phyloP scores from a whole-genome alignment of 1,139 yeast genomes.

The Hyphopichia fennica region DNA sequence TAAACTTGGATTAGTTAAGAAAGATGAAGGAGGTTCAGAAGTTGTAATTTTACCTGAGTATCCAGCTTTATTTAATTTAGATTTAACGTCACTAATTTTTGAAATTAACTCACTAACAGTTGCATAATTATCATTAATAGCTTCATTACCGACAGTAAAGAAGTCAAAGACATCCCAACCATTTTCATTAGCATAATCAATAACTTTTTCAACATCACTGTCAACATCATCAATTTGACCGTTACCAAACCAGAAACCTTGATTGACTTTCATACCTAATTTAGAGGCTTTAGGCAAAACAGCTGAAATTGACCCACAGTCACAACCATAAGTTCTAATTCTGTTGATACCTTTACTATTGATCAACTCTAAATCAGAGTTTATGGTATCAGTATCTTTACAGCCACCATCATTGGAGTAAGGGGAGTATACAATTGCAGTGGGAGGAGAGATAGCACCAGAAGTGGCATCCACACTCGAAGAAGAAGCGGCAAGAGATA shows the following conservation, averaged over 20 bases:
- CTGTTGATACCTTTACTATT: constrained; percentile 58
- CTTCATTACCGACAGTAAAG: constrained; percentile 87
- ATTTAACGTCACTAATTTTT: constrained; percentile 65
- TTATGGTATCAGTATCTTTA: constrained; percentile 55
- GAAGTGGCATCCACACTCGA: constrained; percentile 11
- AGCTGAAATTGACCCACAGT: constrained; percentile 68
- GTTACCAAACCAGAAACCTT: constrained; percentile 77
- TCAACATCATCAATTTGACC: constrained; percentile 62
- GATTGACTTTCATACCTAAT: constrained; percentile 73
- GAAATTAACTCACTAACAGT: constrained; percentile 56
- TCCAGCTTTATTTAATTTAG: constrained; percentile 62
- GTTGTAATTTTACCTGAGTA: constrained; percentile 77
- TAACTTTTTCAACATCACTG: constrained; percentile 51
- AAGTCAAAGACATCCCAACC: constrained; percentile 72
- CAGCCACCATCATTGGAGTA: constrained; percentile 69
- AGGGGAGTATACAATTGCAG: constrained; percentile 76
- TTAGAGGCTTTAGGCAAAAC: constrained; percentile 61
- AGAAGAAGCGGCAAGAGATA: constrained; percentile 8
- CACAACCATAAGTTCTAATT: constrained; percentile 81
- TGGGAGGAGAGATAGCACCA: constrained; percentile 39
- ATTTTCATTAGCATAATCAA: constrained; percentile 49
- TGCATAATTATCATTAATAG: constrained; percentile 61
- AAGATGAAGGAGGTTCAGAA: constrained; percentile 85
- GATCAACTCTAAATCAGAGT: constrained; percentile 60
- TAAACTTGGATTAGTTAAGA: constrained; percentile 58